Conservation (phyloP, 2,329 filamentous ascomycete species). For the Elsinoe necatrix region DNA sequence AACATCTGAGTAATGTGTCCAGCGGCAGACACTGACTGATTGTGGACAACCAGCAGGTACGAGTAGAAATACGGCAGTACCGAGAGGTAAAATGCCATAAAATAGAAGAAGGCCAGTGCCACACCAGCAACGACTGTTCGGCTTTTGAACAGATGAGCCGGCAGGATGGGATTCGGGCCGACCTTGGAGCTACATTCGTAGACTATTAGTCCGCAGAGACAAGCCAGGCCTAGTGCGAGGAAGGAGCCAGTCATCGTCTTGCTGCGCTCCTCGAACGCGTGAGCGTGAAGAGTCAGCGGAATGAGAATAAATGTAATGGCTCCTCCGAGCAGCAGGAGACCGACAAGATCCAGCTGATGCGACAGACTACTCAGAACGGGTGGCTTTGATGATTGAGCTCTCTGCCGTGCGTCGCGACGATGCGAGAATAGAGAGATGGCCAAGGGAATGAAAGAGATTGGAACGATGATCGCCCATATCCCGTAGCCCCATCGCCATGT, state of each 20-base stretch:
- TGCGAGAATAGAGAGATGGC: constrained; percentile 45
- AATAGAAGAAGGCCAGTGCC: constrained; percentile 59
- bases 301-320: constrained; percentile 46
- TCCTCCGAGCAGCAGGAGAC: constrained; percentile 40
- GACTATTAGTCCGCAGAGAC: constrained; percentile 47
- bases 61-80: constrained; percentile 61
- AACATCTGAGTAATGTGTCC: constrained; percentile 59
- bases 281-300: constrained; percentile 37
- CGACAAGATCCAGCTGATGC: constrained; percentile 46
- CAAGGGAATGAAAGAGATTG: constrained; percentile 48
- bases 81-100: constrained; percentile 64
- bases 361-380: constrained; percentile 41
- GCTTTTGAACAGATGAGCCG: constrained; percentile 51
- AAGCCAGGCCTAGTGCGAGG: constrained; percentile 50
- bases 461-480: constrained; percentile 53
- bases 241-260: constrained; percentile 42
- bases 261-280: constrained; percentile 33
- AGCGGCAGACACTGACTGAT: constrained; percentile 49
- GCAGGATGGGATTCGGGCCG: constrained; percentile 50
- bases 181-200: constrained; percentile 46
- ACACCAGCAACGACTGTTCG: constrained; percentile 56
- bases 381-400: constrained; percentile 38
- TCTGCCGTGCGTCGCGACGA: constrained; percentile 43
- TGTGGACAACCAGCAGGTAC: constrained; percentile 58
- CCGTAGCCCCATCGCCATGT: constrained; percentile 57